These are phyloP conservation scores for Trebouxia sp. DNA, from an alignment of 139 green algal genomes.

Conservation along the genomic window DNA sequence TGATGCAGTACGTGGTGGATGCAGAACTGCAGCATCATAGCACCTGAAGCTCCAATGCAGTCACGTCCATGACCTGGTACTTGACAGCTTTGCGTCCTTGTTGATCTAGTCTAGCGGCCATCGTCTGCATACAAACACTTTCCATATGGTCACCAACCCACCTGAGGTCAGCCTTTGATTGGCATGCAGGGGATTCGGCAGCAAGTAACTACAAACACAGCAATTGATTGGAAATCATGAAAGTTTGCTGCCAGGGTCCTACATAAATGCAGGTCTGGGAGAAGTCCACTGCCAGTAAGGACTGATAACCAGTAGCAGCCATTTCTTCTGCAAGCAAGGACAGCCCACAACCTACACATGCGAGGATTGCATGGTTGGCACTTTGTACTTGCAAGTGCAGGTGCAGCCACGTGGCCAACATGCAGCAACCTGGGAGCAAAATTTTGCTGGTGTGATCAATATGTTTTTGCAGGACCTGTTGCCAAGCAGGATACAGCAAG, in stretches of 20 bases:
- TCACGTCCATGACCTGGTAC: constrained; percentile 11
- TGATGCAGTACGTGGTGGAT: too few species aligned
- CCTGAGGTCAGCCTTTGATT: too few species aligned
- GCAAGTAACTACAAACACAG: too few species aligned
- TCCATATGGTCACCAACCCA: too few species aligned
- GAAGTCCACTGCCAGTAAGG: background rate
- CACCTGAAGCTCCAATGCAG: background rate
- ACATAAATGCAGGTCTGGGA: background rate
- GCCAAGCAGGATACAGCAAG: background rate
- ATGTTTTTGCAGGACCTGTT: background rate
- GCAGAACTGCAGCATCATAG: too few species aligned
- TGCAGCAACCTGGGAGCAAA: background rate
- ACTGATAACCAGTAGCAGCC: background rate
- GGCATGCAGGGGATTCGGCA: too few species aligned
- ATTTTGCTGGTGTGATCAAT: background rate
- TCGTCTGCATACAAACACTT: background rate
- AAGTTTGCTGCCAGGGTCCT: background rate
- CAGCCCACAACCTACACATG: background rate
- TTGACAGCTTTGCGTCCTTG: background rate
- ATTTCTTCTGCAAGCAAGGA: constrained; percentile 15
- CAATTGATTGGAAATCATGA: too few species aligned
- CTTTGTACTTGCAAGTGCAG: background rate
- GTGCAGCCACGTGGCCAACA: background rate
- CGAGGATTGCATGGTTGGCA: background rate
- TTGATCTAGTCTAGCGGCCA: background rate